Evolutionary conservation across 768 basidiomycete species (phyloP), one percentile per base, ranked within the genome.

Genomic region (Serpula lacrymans): DNA sequence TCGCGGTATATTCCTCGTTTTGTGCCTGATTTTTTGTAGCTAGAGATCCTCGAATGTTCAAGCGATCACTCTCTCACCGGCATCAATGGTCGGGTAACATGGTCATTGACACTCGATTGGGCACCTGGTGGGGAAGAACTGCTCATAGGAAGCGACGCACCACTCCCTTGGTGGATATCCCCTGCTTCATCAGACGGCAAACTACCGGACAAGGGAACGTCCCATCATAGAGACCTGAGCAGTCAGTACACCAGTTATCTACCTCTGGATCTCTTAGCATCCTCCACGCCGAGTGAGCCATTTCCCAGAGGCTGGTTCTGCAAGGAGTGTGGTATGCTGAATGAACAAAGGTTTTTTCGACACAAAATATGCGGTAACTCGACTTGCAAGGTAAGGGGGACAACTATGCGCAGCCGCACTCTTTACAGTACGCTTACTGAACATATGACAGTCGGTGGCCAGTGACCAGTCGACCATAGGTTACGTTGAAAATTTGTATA

Each of bases 241-340:
- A 45, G 37, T 45, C 63, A 58, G 13, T 49, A 52, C 39, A 52
- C 42, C 35, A 61, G 58, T 29, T 55, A 52, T 41, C 41, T 63
- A 17, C 61, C 61, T 6, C 42, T 61, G 10, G 58, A 63, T 41
- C 42, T 64, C 27, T 50, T 63, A 10, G 60, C 56, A 6, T 46
- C 45, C 4, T 63, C 63, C 25, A 38, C 51, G 14, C 58, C 63
- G 3, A 56, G 46, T 24, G 64, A 61, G 26, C 55, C 50, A 2
- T 65, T 77, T 37, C 70, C 53, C 9, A 57, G 54, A 20, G 78
- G 77, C 6, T 80, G 75, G 76, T 68, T 64, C 43, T 79, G 78
- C 44, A 42, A 18, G 2, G 36, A 45, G 1, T 79, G 78, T 42
- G 76, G 77, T 18, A 63, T 69, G 51, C 52, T 79, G 18, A 78